Evolutionary conservation across 805 yeast species (phyloP), one percentile per base, ranked within the genome.

Genomic region (Candida tallmaniae): DNA sequence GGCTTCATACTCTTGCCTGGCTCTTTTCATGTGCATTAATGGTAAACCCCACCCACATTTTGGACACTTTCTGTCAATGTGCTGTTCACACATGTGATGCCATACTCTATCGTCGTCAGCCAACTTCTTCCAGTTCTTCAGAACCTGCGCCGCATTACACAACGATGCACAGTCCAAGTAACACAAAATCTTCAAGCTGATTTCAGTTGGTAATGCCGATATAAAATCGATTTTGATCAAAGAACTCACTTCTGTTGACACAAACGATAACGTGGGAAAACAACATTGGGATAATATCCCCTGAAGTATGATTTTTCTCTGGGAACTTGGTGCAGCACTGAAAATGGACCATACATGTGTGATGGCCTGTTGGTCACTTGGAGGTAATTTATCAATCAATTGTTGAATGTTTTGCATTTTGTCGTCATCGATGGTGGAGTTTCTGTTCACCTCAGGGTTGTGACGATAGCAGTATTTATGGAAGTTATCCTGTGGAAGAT

Each of bases 11-110:
- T 40, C 61, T 50, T 77, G 77, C 41, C 83, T 60, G 2, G 81
- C 82, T 35, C 83, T 69, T 54, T 81, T 83, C 78, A 88, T 86
- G 51, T 88, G 96, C 77, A 93, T 75, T 40, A 93, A 64, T 3
- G 98, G 98, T 44, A 93, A 69, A 4, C 98, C 98, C 98, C 98
- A 93, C 11, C 98, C 98, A 63, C 98, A 93, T 52, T 86, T 86
- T 25, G 96, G 95, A 63, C 98, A 93, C 58, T 93, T 93, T 40
- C 95, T 73, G 61, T 93, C 98, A 36, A 93, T 93, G 58, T 93
- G 98, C 61, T 93, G 98, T 55, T 88, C 96, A 54, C 98, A 93
- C 88, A 93, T 82, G 46, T 90, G 89, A 55, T 90, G 93, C 98
- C 98, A 93, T 3, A 93, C 97, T 32, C 94, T 65, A 52, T 93